Evolutionary conservation across 2,329 filamentous ascomycete species (phyloP), one percentile per base, ranked within the genome.

Genomic region (Aspergillus sp.): DNA sequence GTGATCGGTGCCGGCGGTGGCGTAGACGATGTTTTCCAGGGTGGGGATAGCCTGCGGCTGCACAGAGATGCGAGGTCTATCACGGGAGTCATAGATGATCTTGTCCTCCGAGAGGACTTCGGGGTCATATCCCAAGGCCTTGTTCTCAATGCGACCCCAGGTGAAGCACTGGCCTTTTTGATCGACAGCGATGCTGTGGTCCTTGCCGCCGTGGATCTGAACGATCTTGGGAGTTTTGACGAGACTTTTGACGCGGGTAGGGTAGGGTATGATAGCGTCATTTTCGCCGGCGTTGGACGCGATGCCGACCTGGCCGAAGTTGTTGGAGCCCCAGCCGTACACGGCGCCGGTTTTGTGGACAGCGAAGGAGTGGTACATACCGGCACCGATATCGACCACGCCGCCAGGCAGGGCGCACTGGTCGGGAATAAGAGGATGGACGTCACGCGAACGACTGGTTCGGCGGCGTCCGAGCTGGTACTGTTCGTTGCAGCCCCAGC

Each of bases 311-410:
- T 94, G 87, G 61, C 87, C 89, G 73, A 89, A 92, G 76, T 89
- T 91, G 80, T 95, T 95, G 12, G 90, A 81, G 11, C 91, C 90
- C 90, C 90, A 95, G 0, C 86, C 84, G 77, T 85, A 92, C 32
- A 74, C 69, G 36, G 70, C 71, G 26, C 80, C 78, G 9, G 69
- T 57, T 0, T 67, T 68, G 59, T 73, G 71, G 42, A 82, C 76
- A 46, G 80, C 80, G n/a, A 81, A 78, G 1, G 80, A 79, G 62
- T 81, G 79, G 67, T 81, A 80, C 2, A 52, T 46, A 1, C 71
- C 72, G 32, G 65, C 67, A 18, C 65, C 65, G 55, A 74, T 65
- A 16, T 61, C 63, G 50, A 87, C 83, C 60, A 78, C 77, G 63
- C 81, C 79, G 65, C 78, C 80, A 42, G 82, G 80, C 36, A 86